phyloP scores from a whole-genome alignment of 2,329 filamentous ascomycete genomes.

The Cyphellophora europaea region DNA sequence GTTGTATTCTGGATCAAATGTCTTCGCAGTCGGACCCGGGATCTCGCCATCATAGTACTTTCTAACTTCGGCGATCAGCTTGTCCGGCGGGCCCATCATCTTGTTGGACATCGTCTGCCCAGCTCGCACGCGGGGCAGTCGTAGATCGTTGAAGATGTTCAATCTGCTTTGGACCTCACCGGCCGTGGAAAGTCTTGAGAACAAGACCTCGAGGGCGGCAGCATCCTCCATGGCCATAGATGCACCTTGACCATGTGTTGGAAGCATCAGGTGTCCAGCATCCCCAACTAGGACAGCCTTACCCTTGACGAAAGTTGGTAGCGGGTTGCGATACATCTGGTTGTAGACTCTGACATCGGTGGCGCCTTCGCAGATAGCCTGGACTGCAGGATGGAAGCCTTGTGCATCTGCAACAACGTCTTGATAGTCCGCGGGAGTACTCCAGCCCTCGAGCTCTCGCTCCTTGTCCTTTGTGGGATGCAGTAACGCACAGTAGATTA shows the following conservation, averaged over 20 bases:
- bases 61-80: slow-evolving; percentile 9
- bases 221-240: slow-evolving; percentile 26
- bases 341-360: slow-evolving; percentile 12
- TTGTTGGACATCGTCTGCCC: slow-evolving; percentile 11
- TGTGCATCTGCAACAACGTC: slow-evolving; percentile 8
- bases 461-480: slow-evolving; percentile 12
- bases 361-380: slow-evolving; percentile 10
- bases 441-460: slow-evolving; percentile 8
- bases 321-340: slow-evolving; percentile 11
- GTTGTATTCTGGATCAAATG: slow-evolving; percentile 10
- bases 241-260: slow-evolving; percentile 39
- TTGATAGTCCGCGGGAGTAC: slow-evolving; percentile 7
- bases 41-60: slow-evolving; percentile 7
- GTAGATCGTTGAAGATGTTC: slow-evolving; percentile 7
- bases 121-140: slow-evolving; percentile 8
- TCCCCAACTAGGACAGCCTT: slow-evolving; percentile 55
- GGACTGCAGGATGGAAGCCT: slow-evolving; percentile 10
- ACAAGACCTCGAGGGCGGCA: slow-evolving; percentile 20
- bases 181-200: slow-evolving; percentile 8
- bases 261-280: slow-evolving; percentile 55
- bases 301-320: slow-evolving; percentile 37
- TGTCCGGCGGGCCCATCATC: slow-evolving; percentile 11
- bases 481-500: slow-evolving; percentile 9
- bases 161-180: slow-evolving; percentile 4
- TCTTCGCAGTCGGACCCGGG: slow-evolving; percentile 8